phyloP scores from a whole-genome alignment of 129 eudicot species.

The Pittosporum tobira region DNA sequence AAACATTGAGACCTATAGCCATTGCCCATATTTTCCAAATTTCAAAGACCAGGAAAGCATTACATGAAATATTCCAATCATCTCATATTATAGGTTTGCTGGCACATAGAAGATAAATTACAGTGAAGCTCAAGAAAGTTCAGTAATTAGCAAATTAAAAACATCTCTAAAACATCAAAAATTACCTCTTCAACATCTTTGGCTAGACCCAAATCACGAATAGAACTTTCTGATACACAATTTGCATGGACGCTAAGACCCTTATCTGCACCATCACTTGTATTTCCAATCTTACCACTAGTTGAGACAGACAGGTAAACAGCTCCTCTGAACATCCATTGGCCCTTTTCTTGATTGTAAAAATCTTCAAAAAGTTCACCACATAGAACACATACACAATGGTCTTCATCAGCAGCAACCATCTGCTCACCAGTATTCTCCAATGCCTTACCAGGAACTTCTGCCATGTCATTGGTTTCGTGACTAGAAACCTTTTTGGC shows the following conservation, averaged over 20 bases:
- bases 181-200: slow-evolving; percentile 45
- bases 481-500: slow-evolving; percentile 28
- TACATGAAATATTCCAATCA: not conserved
- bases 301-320: slow-evolving; percentile 28
- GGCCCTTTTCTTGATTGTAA: slow-evolving; percentile 41
- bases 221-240: slow-evolving; percentile 48
- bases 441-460: slow-evolving; percentile 16
- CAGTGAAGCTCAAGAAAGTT: not conserved
- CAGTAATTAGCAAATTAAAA: too few species aligned
- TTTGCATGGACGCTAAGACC: slow-evolving; percentile 57
- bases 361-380: slow-evolving; percentile 88
- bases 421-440: slow-evolving; percentile 46
- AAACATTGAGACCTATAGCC: not conserved
- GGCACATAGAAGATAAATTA: not conserved
- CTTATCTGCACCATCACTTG: slow-evolving; percentile 13
- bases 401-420: slow-evolving; percentile 90
- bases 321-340: slow-evolving; percentile 85
- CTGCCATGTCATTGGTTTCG: slow-evolving; percentile 15
- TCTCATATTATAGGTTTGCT: not conserved
- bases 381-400: slow-evolving; percentile 78
- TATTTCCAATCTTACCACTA: slow-evolving; percentile 24
- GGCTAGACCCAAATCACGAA: slow-evolving; percentile 42
- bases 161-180: not conserved
- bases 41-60: not conserved
- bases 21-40: not conserved